Percentiles rank a stretch among this genome's conserved stretches.
Conservation (phyloP, 345 rosid genomes). For the Eucalyptus polybractea region DNA sequence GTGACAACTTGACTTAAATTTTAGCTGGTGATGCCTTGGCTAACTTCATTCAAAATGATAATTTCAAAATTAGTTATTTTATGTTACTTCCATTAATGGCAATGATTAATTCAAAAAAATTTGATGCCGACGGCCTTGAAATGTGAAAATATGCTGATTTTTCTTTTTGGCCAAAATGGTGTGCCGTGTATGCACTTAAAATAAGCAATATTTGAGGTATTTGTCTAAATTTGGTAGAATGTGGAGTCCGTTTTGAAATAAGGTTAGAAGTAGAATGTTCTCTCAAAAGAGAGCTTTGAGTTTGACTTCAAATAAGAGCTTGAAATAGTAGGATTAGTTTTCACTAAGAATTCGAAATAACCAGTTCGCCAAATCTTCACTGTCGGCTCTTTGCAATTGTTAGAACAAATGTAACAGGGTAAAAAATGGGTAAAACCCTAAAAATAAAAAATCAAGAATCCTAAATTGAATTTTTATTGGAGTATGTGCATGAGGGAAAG, state of each 20-base stretch:
- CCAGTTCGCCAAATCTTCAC: not conserved
- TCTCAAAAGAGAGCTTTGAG: not conserved
- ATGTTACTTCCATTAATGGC: not conserved
- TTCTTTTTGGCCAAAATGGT: not conserved
- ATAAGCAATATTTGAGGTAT: not conserved
- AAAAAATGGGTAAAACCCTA: not conserved
- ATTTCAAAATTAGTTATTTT: not conserved
- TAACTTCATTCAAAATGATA: not conserved
- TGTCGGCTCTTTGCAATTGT: not conserved
- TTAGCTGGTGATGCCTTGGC: not conserved
- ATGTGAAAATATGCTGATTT: not conserved
- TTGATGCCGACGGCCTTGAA: too few species aligned
- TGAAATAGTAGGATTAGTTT: not conserved
- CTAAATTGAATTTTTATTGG: not conserved
- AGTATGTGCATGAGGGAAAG: not conserved
- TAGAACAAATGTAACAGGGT: not conserved
- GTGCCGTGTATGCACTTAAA: not conserved
- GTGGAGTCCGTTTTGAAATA: not conserved
- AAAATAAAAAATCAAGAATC: not conserved
- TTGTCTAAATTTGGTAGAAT: not conserved
- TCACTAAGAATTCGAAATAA: not conserved
- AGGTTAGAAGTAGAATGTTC: not conserved
- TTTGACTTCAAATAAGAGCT: not conserved
- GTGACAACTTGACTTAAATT: not conserved
- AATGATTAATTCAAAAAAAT: not conserved